Base-by-base conservation (phyloP, 2,329 filamentous ascomycete genomes). In the Monosporascus sp. region DNA sequence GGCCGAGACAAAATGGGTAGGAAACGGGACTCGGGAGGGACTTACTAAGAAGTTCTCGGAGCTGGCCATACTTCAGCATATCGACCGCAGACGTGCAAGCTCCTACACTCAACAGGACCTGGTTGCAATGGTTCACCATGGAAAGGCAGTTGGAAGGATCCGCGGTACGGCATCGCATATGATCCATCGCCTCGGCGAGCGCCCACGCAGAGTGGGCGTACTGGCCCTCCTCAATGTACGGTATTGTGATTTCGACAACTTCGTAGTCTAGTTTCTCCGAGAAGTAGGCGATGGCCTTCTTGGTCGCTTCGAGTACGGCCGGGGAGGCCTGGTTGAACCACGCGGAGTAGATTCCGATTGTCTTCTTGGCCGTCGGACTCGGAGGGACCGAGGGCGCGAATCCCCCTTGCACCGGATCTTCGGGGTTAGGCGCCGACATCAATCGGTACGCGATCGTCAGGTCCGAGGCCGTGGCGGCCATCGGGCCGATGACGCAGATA, bases 401-500 rank as follows among this genome's bases (percentile, higher is more conserved):
- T 15, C 78, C 72, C 7, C 79, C 71, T 18, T 87, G 87, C 7
- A 78, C 70, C 0, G 78, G 74, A 65, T 87, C 79, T 2, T 77
- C 70, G 0, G 86, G 81, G 62, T 96, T 81, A 0, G 90, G 88
- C 50, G 84, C 79, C 2, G 88, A 80, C 80, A 95, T 91, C 62
- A 89, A 68, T 49, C 89, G 85, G 73, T 94, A 97, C n/a, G 88
- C 87, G 50, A 91, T 78, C 56, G 87, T 86, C 6, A 97, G 80
- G 63, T 96, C 92, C 37, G 85, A 77, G 57, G 88, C 88, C 51
- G 80, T 93, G 48, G 83, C 79, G 17, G 89, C 87, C 63, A 96
- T 80, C 7, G 92, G 91, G 0, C 90, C 89, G 7, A 82, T 75
- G 17, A 94, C 86, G 52, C 76, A 78, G 64, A 83, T 77, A 51